These are phyloP conservation scores for Neonectria ditissima DNA, from an alignment of 2,329 filamentous ascomycete genomes.

Conservation along the genomic window DNA sequence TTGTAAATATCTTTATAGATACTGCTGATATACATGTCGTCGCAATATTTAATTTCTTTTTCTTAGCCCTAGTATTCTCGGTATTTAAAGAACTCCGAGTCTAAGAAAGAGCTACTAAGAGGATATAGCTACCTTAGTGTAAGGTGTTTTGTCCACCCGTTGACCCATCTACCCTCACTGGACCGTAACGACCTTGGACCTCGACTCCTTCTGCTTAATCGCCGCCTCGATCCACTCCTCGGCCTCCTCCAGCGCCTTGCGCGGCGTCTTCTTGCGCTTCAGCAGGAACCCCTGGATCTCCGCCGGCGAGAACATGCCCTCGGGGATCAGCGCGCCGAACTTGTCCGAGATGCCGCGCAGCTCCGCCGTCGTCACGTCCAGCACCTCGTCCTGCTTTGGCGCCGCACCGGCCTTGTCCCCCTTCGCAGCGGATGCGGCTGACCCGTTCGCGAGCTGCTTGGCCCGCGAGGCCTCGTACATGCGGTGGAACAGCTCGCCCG, in stretches of 20 bases:
- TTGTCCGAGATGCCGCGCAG: slow-evolving; percentile 57
- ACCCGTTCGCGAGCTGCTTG: slow-evolving; percentile 22
- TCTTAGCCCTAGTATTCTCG: too few relatives aligned
- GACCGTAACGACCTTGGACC: slow-evolving; percentile 61
- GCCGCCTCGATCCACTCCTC: slow-evolving; percentile 65
- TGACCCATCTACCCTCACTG: slow-evolving; percentile 50
- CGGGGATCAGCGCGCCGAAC: slow-evolving; percentile 67
- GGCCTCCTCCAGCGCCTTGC: slow-evolving; percentile 65
- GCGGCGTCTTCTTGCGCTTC: slow-evolving; percentile 70
- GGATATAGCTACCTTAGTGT: too few relatives aligned
- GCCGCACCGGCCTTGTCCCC: slow-evolving; percentile 5
- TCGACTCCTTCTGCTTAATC: slow-evolving; percentile 62
- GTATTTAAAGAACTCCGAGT: too few relatives aligned
- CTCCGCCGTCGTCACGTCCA: slow-evolving; percentile 53
- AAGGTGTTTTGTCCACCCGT: too few relatives aligned
- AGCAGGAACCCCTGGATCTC: slow-evolving; percentile 75
- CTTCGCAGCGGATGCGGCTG: slow-evolving; percentile 15
- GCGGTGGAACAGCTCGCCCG: slow-evolving; percentile 68
- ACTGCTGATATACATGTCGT: too few relatives aligned
- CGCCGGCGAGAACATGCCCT: slow-evolving; percentile 66
- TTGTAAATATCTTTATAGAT: too few relatives aligned
- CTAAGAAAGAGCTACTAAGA: too few relatives aligned
- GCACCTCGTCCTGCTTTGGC: slow-evolving; percentile 37
- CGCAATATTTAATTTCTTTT: too few relatives aligned
- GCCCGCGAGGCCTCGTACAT: slow-evolving; percentile 65